Conservation (phyloP, 2,329 filamentous ascomycete species). For the Nigrospora sphaerica region DNA sequence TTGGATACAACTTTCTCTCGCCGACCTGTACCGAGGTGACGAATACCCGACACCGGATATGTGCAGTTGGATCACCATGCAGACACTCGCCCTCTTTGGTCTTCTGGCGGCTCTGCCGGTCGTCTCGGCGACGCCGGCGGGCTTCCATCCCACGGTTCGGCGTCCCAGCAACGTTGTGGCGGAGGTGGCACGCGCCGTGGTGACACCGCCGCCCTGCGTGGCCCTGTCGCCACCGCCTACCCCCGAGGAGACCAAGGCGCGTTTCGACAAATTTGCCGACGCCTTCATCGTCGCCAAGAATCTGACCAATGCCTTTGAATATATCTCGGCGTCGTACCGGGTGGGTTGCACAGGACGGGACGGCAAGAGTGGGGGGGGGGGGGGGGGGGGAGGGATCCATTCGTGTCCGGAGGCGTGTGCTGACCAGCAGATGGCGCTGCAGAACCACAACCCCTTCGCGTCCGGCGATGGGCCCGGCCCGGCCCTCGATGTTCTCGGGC, state of each 20-base stretch:
- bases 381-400: too few species aligned
- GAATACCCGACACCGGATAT: too few species aligned
- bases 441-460: conserved; percentile 14
- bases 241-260: conserved; percentile 9
- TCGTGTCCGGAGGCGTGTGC: too few species aligned
- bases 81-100: background rate
- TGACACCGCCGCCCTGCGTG: conserved; percentile 13
- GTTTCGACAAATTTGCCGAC: conserved; percentile 13
- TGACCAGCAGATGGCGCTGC: background rate
- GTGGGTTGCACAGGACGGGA: background rate
- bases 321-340: conserved; percentile 11
- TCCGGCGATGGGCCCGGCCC: conserved; percentile 9
- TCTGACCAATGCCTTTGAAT: conserved; percentile 14
- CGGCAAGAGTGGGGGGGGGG: too few species aligned
- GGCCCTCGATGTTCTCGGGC: conserved; percentile 10
- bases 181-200: background rate
- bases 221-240: conserved; percentile 9
- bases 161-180: background rate
- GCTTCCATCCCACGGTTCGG: background rate
- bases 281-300: conserved; percentile 15
- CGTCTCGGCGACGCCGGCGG: background rate
- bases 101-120: background rate
- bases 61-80: too few species aligned
- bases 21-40: too few species aligned
- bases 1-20: background rate